Base-by-base conservation (phyloP, 2,329 filamentous ascomycete genomes). In the Trichoderma atrobrunneum region DNA sequence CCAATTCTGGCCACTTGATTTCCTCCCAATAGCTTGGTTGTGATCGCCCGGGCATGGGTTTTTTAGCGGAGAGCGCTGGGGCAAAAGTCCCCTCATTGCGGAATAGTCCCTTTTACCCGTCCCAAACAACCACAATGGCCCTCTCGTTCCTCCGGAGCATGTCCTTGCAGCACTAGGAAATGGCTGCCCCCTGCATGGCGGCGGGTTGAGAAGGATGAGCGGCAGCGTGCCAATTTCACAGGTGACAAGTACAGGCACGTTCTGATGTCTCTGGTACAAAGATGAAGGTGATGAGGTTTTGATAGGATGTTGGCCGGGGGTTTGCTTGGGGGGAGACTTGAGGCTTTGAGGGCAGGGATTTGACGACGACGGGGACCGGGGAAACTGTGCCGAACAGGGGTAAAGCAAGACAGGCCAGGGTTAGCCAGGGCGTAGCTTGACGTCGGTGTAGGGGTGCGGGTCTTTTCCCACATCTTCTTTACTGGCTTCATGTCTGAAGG, bases 11-110 rank as follows among this genome's bases (percentile, higher is more conserved):
- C 67, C 39, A 70, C 28, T 70, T 62, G 67, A 70, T 62, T 28
- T 36, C 56, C 57, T 70, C 67, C 67, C 67, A 70, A 70, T 70
- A 62, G 67, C 67, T 70, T 62, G 67, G 67, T 70, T n/a, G 57
- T 70, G 67, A 70, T 70, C 67, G 67, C 67, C 67, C 56, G 57
- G 67, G 67, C 67, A 70, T 70, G 67, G 67, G 39, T 59, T 62
- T 62, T 43, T 69, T 62, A 70, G 67, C 67, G 67, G 57, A 70
- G 56, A 62, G 67, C 28, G 39, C 67, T 62, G 67, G 57, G 67
- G 67, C 67, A 54, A 61, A 54, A 70, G 67, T 62, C 67, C 57
- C 56, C 67, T 70, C 30, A 26, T 62, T 70, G 56, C 57, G 67
- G 39, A 61, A 62, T 70, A 62, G 57, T 70, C 56, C 57, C 66